These are phyloP conservation scores for Biscutella laevigata DNA, from an alignment of 441 rosid genomes.

Conservation along the genomic window DNA sequence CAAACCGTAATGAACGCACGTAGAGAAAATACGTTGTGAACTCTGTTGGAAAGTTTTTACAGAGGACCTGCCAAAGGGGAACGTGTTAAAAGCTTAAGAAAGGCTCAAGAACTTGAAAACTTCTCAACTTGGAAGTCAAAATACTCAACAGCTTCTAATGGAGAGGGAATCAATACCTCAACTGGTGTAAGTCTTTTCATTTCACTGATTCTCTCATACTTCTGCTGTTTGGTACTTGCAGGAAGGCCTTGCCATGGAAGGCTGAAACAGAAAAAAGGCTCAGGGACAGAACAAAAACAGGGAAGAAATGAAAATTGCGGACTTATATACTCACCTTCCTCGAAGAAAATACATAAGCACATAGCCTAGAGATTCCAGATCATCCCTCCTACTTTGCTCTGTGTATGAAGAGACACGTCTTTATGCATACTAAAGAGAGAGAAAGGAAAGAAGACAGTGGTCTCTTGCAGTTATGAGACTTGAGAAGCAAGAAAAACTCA, in stretches of 20 bases:
- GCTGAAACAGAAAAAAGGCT: slow-evolving; percentile 27
- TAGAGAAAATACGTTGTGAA: slow-evolving; percentile 60
- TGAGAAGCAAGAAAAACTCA: slow-evolving; percentile 18
- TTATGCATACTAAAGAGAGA: slow-evolving; percentile 9
- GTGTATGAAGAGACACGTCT: slow-evolving; percentile 13
- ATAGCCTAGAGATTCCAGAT: slow-evolving; percentile 59
- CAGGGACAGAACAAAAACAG: background rate
- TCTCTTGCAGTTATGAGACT: background rate
- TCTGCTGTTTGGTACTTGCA: slow-evolving; percentile 59
- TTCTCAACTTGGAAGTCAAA: background rate
- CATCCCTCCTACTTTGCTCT: slow-evolving; percentile 68
- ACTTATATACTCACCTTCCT: slow-evolving; percentile 39
- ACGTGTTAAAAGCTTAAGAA: background rate
- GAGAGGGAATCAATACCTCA: slow-evolving; percentile 30
- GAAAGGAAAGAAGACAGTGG: background rate
- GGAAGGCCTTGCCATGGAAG: slow-evolving; percentile 66
- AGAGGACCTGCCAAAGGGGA: slow-evolving; percentile 43
- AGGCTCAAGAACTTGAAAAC: background rate
- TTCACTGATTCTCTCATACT: slow-evolving; percentile 59
- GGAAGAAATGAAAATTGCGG: background rate
- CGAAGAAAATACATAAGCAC: slow-evolving; percentile 50
- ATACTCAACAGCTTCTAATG: background rate
- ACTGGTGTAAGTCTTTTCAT: slow-evolving; percentile 49
- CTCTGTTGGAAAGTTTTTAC: slow-evolving; percentile 55
- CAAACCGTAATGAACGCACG: slow-evolving; percentile 61